Base-by-base conservation (phyloP, 2,329 filamentous ascomycete species). In the Verticillium isaacii region DNA sequence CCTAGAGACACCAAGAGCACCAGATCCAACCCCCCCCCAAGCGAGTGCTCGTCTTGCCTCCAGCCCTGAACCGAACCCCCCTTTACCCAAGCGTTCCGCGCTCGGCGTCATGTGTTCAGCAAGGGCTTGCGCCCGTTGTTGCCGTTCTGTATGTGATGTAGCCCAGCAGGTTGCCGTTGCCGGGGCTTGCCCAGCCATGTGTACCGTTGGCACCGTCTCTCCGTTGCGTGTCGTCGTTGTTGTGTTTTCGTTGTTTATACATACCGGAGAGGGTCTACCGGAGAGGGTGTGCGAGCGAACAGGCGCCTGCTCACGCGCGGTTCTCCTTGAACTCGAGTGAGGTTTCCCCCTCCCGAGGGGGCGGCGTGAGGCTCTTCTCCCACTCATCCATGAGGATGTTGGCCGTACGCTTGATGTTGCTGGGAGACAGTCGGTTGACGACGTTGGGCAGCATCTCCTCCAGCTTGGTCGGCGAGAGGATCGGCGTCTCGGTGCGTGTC, bases 351-450 rank as follows among this genome's bases (percentile, higher is more conserved):
- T 73, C 55, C 32, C 60, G 61, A 29, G 54, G 62, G 72, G 83
- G 78, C 37, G 86, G 81, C 2, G 84, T 86, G 15, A 93, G 78
- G 66, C 85, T 91, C 74, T 87, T 91, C 78, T 98, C 94, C 91
- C 92, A 96, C 72, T 97, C 93, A 66, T 88, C 90, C 86, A 97
- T 92, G 62, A 97, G 81, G 65, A 89, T 90, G 39, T 88, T 90
- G n/a, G 93, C 91, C 1, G 91, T 94, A 41, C 87, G 85, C 72
- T 92, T 91, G 67, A 97, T 78, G 68, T 92, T 93, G 67, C 87
- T 88, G 0, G 93, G 90, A 9, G 86, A 85, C 52, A 93, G 77
- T 66, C 89, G 87, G 71, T 88, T 88, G 61, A 96, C 82, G 57
- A 89, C 84, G 57, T 88, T 88, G 77, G 91, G 92, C 32, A 90